Evolutionary conservation across 768 basidiomycete species (phyloP), one percentile per base, ranked within the genome.

Genomic region (Pleurotus tuoliensis): DNA sequence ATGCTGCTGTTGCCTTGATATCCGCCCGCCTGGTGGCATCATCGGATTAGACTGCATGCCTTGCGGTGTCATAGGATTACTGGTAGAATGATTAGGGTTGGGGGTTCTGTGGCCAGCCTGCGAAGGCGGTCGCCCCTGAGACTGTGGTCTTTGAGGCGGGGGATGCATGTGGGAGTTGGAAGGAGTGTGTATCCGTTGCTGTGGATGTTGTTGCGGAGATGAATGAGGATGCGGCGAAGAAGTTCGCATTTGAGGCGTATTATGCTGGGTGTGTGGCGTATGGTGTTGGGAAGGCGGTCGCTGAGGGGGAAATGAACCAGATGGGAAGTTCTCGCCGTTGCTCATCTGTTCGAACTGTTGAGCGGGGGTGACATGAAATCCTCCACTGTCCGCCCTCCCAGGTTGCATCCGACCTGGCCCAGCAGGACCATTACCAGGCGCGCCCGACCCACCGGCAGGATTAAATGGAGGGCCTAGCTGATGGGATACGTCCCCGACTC

Each of bases 331-430:
- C 47, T 74, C 70, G 45, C 54, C 43, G 54, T 59, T 60, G 60
- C 73, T 70, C 75, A 84, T 82, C 63, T 83, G 77, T 55, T 81
- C 81, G 58, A 80, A 77, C 55, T 82, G 80, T 63, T 90, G 87
- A 2, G 84, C 83, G 2, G 87, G 85, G 0, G 86, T 87, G 11
- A 77, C 65, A 25, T 77, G 77, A 62, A 84, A 83, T 6, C 68
- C 64, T 4, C 71, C 27, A 49, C 67, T 73, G 8, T 76, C 63
- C 15, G 80, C 68, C 22, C 51, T 53, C 18, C n/a, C 51, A 53
- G 51, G 51, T 15, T n/a, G n/a, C n/a, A 44, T 22, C 20, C 41
- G 41, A 16, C 15, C 41, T 7, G 43, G 70, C 69, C n/a, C 41
- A 48, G 16, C 48, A 50, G 25, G n/a, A 53, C 12, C 20, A 38